These are phyloP conservation scores for Wallacemonas rigidus DNA, from an alignment of 208 protist genomes.

Conservation along the genomic window DNA sequence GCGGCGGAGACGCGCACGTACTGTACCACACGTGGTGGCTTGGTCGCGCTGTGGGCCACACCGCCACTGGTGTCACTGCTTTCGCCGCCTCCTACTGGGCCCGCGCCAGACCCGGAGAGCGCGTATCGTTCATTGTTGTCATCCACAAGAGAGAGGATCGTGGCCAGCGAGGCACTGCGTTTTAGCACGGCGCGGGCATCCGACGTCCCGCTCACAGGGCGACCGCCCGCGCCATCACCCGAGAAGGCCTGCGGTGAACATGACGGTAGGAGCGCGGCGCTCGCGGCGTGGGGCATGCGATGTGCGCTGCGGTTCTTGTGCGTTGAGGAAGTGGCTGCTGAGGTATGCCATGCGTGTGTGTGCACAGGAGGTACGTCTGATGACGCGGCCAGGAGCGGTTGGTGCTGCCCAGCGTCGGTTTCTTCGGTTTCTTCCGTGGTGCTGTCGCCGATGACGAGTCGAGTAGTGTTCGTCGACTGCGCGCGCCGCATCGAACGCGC, in stretches of 20 bases:
- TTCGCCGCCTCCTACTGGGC: background rate
- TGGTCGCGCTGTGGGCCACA: background rate
- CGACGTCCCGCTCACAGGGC: too few species aligned
- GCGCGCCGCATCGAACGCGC: background rate
- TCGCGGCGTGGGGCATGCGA: conserved; percentile 6
- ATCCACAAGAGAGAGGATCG: conserved; percentile 7
- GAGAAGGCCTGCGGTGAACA: background rate
- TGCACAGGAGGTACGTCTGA: too few species aligned
- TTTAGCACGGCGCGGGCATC: background rate
- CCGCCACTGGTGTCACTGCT: background rate
- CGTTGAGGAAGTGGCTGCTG: too few species aligned
- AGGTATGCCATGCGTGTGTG: too few species aligned
- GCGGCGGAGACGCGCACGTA: conserved; percentile 13
- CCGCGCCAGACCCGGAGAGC: background rate
- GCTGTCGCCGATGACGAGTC: background rate
- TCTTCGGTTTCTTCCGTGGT: background rate
- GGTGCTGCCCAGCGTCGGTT: background rate
- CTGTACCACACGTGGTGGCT: conserved; percentile 8
- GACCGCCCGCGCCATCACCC: too few species aligned
- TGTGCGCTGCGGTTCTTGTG: too few species aligned
- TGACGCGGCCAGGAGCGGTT: too few species aligned
- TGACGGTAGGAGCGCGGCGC: background rate
- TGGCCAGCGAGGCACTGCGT: conserved; percentile 14
- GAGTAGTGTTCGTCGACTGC: background rate
- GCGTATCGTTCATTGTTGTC: background rate